Evolutionary conservation across 1,284 basidiomycete genomes (phyloP).

Genomic region (Trametes pubescens): DNA sequence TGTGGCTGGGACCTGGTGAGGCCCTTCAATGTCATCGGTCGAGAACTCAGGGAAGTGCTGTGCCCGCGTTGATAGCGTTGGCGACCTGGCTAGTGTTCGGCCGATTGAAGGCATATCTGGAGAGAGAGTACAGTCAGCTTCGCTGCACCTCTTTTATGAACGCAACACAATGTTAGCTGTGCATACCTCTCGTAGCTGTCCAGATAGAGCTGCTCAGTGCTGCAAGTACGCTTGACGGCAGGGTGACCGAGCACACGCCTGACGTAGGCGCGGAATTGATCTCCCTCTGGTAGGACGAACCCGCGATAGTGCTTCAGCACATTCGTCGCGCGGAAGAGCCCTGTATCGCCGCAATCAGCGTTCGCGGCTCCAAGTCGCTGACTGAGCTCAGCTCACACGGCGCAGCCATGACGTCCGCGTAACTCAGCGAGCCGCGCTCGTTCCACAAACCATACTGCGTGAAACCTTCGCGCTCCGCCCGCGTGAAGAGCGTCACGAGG

Average conservation of each 20-base stretch:
- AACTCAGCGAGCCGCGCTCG: conserved; percentile 62
- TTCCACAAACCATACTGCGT: conserved; percentile 64
- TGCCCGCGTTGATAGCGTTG: conserved; percentile 73
- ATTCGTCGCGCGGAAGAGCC: conserved; percentile 71
- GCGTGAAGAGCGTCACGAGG: conserved; percentile 66
- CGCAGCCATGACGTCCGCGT: conserved; percentile 74
- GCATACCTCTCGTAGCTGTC: conserved; percentile 82
- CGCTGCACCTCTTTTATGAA: no score
- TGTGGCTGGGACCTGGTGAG: no score
- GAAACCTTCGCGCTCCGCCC: conserved; percentile 57
- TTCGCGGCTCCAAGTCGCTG: not conserved
- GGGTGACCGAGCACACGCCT: conserved; percentile 66
- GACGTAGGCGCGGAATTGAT: conserved; percentile 62
- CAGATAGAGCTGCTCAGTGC: conserved; percentile 74
- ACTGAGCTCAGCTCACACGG: conserved; percentile 63
- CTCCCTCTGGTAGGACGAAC: conserved; percentile 60
- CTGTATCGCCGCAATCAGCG: conserved; percentile 42
- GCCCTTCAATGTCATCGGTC: conserved; percentile 33
- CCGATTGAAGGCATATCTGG: conserved; percentile 75
- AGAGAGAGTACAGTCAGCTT: not conserved
- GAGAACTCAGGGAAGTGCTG: conserved; percentile 67
- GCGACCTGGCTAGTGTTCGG: conserved; percentile 79
- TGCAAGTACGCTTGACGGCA: conserved; percentile 73
- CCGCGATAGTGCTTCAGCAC: conserved; percentile 77
- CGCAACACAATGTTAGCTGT: conserved; percentile 21